phyloP scores from a whole-genome alignment of 1,284 basidiomycete genomes.

The Anthracocystis walkeri region DNA sequence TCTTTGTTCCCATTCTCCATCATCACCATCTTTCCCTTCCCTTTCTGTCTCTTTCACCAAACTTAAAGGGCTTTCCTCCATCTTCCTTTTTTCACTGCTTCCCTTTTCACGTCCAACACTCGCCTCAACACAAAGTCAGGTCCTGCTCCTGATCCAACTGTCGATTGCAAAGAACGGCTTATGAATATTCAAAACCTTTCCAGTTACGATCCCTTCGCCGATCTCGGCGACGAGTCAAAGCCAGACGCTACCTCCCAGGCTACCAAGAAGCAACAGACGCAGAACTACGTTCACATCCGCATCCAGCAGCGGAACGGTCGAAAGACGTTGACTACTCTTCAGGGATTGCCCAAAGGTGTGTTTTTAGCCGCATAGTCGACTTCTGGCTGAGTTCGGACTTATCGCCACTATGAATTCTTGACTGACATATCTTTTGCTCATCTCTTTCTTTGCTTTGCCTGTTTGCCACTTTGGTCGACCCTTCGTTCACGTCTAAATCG shows the following conservation, averaged over 20 bases:
- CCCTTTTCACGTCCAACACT: background rate
- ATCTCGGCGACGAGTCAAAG: constrained; percentile 67
- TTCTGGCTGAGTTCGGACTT: background rate
- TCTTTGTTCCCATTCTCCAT: background rate
- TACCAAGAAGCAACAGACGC: constrained; percentile 59
- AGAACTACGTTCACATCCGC: constrained; percentile 72
- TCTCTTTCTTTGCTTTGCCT: background rate
- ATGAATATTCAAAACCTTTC: constrained; percentile 70
- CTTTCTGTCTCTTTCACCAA: background rate
- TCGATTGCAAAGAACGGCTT: constrained; percentile 48
- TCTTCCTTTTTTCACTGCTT: constrained; percentile 8
- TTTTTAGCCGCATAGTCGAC: background rate
- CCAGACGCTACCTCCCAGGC: constrained; percentile 45
- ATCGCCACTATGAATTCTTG: too few species aligned
- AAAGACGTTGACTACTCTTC: constrained; percentile 97
- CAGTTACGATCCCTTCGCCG: constrained; percentile 70
- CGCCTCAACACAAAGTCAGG: constrained; percentile 21
- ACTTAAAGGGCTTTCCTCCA: background rate
- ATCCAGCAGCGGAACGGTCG: constrained; percentile 99
- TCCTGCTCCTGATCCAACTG: constrained; percentile 55
- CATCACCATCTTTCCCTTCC: background rate
- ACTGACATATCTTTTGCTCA: background rate
- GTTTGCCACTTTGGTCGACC: background rate
- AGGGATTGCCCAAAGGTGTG: constrained; percentile 92
- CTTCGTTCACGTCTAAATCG: background rate